These are phyloP conservation scores for Penicillium italicum DNA, from an alignment of 2,329 filamentous ascomycete genomes.

Conservation along the genomic window DNA sequence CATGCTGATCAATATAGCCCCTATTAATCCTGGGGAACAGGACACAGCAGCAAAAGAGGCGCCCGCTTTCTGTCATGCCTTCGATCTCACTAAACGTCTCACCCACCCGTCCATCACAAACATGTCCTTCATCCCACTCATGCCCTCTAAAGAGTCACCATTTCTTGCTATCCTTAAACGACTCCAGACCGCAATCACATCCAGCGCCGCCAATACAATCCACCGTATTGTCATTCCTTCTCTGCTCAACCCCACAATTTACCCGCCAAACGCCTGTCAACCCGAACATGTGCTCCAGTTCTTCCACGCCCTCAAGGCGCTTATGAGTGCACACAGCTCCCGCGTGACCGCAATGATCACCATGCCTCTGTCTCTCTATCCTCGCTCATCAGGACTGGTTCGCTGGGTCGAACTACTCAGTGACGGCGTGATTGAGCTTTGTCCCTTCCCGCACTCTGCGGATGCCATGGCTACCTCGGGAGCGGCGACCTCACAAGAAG, in stretches of 20 bases:
- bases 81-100: slow-evolving; percentile 67
- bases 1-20: slow-evolving; percentile 26
- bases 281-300: slow-evolving; percentile 75
- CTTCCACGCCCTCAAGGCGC: slow-evolving; percentile 69
- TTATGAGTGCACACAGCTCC: slow-evolving; percentile 65
- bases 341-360: slow-evolving; percentile 71
- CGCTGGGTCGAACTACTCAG: slow-evolving; percentile 81
- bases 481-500: slow-evolving; percentile 59
- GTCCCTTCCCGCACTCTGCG: slow-evolving; percentile 63
- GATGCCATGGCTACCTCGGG: slow-evolving; percentile 51
- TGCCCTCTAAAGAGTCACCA: slow-evolving; percentile 46
- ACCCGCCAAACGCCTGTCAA: slow-evolving; percentile 64
- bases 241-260: slow-evolving; percentile 80
- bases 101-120: slow-evolving; percentile 52
- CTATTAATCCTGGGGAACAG: slow-evolving; percentile 37
- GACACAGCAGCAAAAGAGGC: slow-evolving; percentile 39
- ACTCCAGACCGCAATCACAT: slow-evolving; percentile 54
- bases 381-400: slow-evolving; percentile 69
- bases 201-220: slow-evolving; percentile 57
- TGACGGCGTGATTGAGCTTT: slow-evolving; percentile 83
- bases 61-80: slow-evolving; percentile 65
- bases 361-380: slow-evolving; percentile 74
- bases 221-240: slow-evolving; percentile 84
- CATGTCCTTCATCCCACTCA: slow-evolving; percentile 52
- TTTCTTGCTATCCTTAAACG: slow-evolving; percentile 63